Percentiles rank a stretch among this genome's conserved stretches.
These are phyloP conservation scores for Exophiala xenobiotica DNA, from an alignment of 2,329 filamentous ascomycete genomes.

Conservation along the genomic window DNA sequence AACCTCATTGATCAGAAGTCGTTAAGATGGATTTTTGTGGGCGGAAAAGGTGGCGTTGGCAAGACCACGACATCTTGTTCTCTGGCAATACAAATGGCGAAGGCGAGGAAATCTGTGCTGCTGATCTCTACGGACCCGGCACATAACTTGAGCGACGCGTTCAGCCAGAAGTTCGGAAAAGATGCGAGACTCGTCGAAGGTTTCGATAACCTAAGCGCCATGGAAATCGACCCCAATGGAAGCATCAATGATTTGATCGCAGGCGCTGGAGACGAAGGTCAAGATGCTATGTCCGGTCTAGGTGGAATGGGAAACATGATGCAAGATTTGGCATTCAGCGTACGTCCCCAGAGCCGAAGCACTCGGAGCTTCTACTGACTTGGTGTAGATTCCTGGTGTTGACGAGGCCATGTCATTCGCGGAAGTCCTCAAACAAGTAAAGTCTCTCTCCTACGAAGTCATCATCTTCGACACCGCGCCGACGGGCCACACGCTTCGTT, in stretches of 20 bases:
- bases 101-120: constrained; percentile 89
- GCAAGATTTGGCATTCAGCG: constrained; percentile 95
- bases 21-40: constrained; percentile 98
- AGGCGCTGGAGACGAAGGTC: constrained; percentile 68
- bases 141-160: constrained; percentile 96
- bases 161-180: constrained; percentile 99
- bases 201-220: constrained; percentile 90
- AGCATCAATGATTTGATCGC: constrained; percentile 94
- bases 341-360: constrained; percentile 39
- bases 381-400: constrained; percentile 84
- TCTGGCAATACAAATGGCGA: constrained; percentile 94
- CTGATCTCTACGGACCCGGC: constrained; percentile 98
- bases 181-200: constrained; percentile 90
- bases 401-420: constrained; percentile 99
- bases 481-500: constrained; percentile 95
- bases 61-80: constrained; percentile 99
- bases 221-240: constrained; percentile 98
- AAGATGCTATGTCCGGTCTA: constrained; percentile 68
- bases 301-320: constrained; percentile 87
- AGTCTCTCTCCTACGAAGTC: constrained; percentile 96
- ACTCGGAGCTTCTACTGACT: constrained; percentile 4
- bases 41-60: constrained; percentile 95
- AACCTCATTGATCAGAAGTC: constrained; percentile 92
- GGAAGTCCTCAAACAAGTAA: constrained; percentile 98
- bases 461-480: constrained; percentile 99